Evolutionary conservation across 306 rosid genomes (phyloP), one percentile per base, ranked within the genome.

Genomic region (Nissolia schottii): DNA sequence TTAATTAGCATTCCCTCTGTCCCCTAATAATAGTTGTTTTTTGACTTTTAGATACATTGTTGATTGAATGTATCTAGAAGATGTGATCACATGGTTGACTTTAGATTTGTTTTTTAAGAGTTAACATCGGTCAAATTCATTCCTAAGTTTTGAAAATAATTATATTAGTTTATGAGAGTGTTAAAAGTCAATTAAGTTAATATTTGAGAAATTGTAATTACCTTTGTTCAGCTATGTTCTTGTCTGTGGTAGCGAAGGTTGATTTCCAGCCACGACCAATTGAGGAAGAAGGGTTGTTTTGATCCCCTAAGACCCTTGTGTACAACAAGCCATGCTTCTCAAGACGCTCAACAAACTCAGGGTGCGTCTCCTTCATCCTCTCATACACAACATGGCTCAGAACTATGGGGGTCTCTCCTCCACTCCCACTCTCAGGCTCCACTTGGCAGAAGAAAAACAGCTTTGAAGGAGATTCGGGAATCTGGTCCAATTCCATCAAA

Each of bases 231-330:
- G 99, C 97, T 12, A 94, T 38, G 41, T 38, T 7, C 81, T 85
- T 94, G 67, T 91, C 95, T 2, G 75, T 35, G 59, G 99, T 94
- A 68, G 86, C 70, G 89, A 91, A 89, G 7, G 97, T 91, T 13
- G 99, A 91, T 83, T 88, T 88, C 99, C 97, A 94, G 18, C 99
- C 99, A 20, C 96, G 90, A 31, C 97, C 96, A 69, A 94, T 94
- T 0, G 95, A 90, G 28, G 99, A 91, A 3, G 87, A 85, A 48
- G 91, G 90, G 71, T 91, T 83, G 11, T 94, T 95, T 0, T 56
- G 86, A 79, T 94, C 88, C 4, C 91, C 93, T 56, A 89, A 77
- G 41, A 94, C 85, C 64, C 95, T 83, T 3, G 73, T 82, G 80
- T 91, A 94, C 60, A 91, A 29, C 74, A 91, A 73, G 1, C 99